Base-by-base conservation (phyloP, 2,329 filamentous ascomycete genomes). In the Neofusicoccum sp. region DNA sequence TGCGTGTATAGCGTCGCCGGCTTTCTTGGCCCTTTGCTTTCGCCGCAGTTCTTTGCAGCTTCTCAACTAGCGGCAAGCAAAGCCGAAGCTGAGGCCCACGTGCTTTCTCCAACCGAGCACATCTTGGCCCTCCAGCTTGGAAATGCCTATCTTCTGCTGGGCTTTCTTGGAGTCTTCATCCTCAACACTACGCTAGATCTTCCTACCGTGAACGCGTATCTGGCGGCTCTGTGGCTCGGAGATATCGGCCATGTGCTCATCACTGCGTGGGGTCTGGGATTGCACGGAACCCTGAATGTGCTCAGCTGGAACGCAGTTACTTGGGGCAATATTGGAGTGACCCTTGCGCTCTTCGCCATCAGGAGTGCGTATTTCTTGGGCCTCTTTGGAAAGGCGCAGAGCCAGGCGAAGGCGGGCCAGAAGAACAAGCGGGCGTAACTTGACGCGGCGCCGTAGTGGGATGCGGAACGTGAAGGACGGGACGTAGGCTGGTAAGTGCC, bases 261-360 rank as follows among this genome's bases (percentile, higher is more conserved):
- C 63, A 88, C 84, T 14, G 84, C 83, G 62, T 75, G 77, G 67
- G 81, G 79, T 6, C 78, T 91, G 64, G 88, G 86, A 7, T 78
- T 77, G 69, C 78, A 83, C 8, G 75, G 75, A 34, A 79, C 84
- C 48, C 63, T 83, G 45, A 80, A 85, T 65, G 73, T 88, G 9
- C 73, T 68, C 4, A 75, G 72, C 24, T 91, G 89, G 89, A 91
- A 90, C 70, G 76, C 82, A 34, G 82, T 88, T 78, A 83, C 86
- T n/a, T 89, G 86, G 84, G 89, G 89, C 2, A 91, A 91, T 67
- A 79, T 92, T 63, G 86, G 82, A 6, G 80, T 82, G 53, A 90
- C 88, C 28, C 82, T 86, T 0, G 83, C 84, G 58, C 74, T 89
- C 31, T 85, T 85, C 59, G 58, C 82, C 28, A 82, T 82, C 61